phyloP scores from a whole-genome alignment of 805 yeast species.

The Cyberlindnera lachancei region DNA sequence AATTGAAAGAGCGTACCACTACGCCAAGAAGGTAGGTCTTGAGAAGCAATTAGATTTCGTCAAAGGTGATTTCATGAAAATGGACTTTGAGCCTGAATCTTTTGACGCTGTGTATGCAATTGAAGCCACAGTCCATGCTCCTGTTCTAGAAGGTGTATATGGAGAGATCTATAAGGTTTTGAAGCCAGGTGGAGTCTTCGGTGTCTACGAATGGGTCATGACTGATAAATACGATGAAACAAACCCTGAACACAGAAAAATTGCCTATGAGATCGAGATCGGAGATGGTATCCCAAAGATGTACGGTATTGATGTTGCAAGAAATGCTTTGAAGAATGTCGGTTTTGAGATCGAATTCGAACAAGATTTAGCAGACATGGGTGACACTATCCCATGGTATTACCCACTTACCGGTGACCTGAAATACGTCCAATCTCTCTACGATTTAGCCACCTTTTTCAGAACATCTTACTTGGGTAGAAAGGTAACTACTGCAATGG shows the following conservation, averaged over 20 bases:
- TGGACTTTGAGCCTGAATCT: slow-evolving; percentile 86
- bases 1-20: slow-evolving; percentile 81
- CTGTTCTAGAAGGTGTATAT: slow-evolving; percentile 91
- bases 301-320: slow-evolving; percentile 82
- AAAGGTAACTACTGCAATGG: slow-evolving; percentile 70
- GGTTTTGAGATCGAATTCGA: slow-evolving; percentile 78
- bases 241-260: slow-evolving; percentile 84
- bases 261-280: slow-evolving; percentile 94
- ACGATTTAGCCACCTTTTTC: slow-evolving; percentile 75
- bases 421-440: slow-evolving; percentile 72
- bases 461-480: slow-evolving; percentile 89
- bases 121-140: slow-evolving; percentile 98
- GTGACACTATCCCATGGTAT: slow-evolving; percentile 93
- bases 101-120: slow-evolving; percentile 97
- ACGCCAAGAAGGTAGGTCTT: slow-evolving; percentile 60
- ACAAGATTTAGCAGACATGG: slow-evolving; percentile 74
- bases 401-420: slow-evolving; percentile 94
- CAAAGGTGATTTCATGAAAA: slow-evolving; percentile 98
- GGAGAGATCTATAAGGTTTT: slow-evolving; percentile 88
- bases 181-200: slow-evolving; percentile 96
- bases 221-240: slow-evolving; percentile 85
- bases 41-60: slow-evolving; percentile 74
- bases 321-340: slow-evolving; percentile 72
- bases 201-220: slow-evolving; percentile 99
- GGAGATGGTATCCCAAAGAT: slow-evolving; percentile 99